Base-by-base conservation (phyloP, 2,329 filamentous ascomycete species). In the Colletotrichum sublineola region DNA sequence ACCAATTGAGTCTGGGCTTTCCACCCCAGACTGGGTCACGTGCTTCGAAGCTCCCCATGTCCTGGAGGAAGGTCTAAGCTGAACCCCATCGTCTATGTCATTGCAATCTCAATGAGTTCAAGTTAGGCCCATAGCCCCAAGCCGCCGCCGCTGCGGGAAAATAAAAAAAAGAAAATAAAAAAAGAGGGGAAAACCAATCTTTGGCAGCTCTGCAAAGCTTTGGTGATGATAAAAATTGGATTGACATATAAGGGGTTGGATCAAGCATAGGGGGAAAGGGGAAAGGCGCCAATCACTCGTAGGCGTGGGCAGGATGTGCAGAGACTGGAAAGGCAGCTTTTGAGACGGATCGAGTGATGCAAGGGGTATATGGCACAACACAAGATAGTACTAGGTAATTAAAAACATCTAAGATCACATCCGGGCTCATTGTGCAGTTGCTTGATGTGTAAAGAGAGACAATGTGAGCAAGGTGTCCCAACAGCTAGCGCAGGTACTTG, bases 1-100 rank as follows among this genome's bases (percentile, higher is more conserved):
- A 42, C 66, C 70, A 56, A 65, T 70, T 56, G 61, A 44, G 66
- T n/a, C 55, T 72, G 56, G 60, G 53, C 55, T 14, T 48, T 36
- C 24, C 12, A 65, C 70, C 66, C 66, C 70, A 42, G 65, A 70
- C 33, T 36, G 24, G 29, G 70, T 72, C 70, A 72, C 70, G 70
- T 72, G 70, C 12, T 48, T 57, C 8, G 18, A 63, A 31, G 33
- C 24, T 55, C 38, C 38, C 38, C 38, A 29, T 50, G 11, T 24
- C n/a, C n/a, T n/a, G 44, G 8, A 46, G 14, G 15, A 48, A 40
- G 61, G n/a, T 40, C 46, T 50, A 2, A 29, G 5, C 24, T 40
- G 24, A 63, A 46, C 46, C 31, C 18, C 42, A 1, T n/a, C 42
- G 15, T n/a, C 3, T 8, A 44, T 14, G 7, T 33, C 18, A 5